Conservation (phyloP, 78 protist genomes). For the Tieghemostelium lacteum region DNA sequence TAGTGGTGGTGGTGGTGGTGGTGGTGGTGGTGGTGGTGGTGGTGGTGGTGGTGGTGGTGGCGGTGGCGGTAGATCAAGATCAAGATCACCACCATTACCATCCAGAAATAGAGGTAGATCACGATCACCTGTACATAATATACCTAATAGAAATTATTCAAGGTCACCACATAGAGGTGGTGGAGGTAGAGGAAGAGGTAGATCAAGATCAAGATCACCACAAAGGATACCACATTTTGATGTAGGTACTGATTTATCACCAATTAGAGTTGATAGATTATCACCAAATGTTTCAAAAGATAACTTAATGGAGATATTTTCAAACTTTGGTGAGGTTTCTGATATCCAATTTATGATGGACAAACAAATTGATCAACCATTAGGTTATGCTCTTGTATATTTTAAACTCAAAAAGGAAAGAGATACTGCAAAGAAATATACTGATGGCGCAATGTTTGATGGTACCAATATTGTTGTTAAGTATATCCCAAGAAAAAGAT, state of each 20-base stretch:
- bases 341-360: constrained; percentile 7
- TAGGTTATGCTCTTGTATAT: constrained; percentile 48
- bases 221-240: constrained; percentile 19
- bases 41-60: no score
- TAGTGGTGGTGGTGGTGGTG: constrained; percentile 3
- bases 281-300: constrained; percentile 56
- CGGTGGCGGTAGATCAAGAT: not conserved
- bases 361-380: constrained; percentile 15
- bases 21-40: constrained; percentile 7
- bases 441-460: constrained; percentile 56
- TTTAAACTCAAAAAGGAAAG: constrained; percentile 34
- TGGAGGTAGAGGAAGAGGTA: constrained; percentile 9
- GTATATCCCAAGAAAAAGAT: constrained; percentile 14
- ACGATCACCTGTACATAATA: constrained; percentile 13
- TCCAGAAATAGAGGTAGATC: constrained; percentile 5
- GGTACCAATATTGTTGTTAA: constrained; percentile 19
- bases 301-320: constrained; percentile 28
- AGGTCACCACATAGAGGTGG: not conserved
- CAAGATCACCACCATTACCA: constrained; percentile 28
- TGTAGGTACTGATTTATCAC: no score
- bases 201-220: not conserved
- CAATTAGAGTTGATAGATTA: constrained; percentile 51
- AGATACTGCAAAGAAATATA: constrained; percentile 50
- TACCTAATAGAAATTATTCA: not conserved
- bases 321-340: constrained; percentile 21